Percentiles rank a stretch among this genome's conserved stretches.
phyloP scores from a whole-genome alignment of 2,329 filamentous ascomycete genomes.

The Alternaria ventricosa region DNA sequence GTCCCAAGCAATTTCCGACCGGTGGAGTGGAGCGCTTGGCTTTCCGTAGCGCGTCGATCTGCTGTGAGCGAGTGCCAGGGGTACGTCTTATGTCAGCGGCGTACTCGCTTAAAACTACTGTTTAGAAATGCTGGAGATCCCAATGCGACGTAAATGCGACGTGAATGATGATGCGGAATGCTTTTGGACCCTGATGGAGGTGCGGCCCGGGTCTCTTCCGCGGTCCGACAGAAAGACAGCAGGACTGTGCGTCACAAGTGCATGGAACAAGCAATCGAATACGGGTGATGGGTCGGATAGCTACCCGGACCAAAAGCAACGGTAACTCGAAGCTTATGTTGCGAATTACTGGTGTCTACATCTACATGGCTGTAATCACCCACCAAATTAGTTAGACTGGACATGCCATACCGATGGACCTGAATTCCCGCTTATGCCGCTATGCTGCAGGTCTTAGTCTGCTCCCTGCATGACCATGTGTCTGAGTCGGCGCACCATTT shows the following conservation, averaged over 20 bases:
- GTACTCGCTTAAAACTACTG: neutral
- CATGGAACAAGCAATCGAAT: neutral
- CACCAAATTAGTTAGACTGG: neutral
- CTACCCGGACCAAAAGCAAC: neutral
- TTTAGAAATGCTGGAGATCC: neutral
- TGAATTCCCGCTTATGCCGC: neutral
- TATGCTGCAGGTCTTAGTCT: constrained; percentile 26
- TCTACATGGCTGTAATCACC: neutral
- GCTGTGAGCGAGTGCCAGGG: neutral
- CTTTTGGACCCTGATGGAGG: neutral
- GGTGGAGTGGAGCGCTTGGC: constrained; percentile 3
- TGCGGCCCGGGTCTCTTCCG: neutral
- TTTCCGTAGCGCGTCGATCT: constrained; percentile 1
- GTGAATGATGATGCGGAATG: neutral
- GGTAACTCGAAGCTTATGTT: neutral
- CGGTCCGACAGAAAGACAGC: neutral
- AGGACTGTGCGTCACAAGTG: neutral
- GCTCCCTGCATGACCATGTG: constrained; percentile 33
- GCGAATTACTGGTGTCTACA: neutral
- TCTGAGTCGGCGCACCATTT: constrained; percentile 25
- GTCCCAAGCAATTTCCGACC: constrained; percentile 3
- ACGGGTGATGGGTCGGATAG: neutral
- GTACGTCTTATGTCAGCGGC: constrained; percentile 6
- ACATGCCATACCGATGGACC: neutral
- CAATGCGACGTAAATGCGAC: neutral